Evolutionary conservation across 148 eudicot species (phyloP), one percentile per base, ranked within the genome.

Genomic region (Camellia sinensis): DNA sequence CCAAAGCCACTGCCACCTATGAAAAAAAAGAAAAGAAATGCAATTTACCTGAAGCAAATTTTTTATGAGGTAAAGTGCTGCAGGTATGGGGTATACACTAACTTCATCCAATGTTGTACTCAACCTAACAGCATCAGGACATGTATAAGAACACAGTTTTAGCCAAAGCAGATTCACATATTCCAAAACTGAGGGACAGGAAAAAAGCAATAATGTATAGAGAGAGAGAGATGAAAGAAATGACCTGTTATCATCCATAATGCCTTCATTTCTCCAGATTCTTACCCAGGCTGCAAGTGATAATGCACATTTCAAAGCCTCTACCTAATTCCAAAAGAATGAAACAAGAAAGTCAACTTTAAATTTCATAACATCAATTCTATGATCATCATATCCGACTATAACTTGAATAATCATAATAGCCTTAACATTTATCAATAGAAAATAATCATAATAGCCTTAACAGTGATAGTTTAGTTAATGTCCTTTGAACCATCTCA

Each of bases 41-140:
- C 40, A 50, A 79, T 89, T 48, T 81, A 88, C 98, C 92, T 95
- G 98, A 68, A 95, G 91, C 73, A 95, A 80, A 84, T 95, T 95
- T 89, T 95, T 95, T 71, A 95, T 71, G 19, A 95, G 96, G 86
- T 95, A 95, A 80, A 95, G 95, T 46, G 87, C 87, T 50, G 98
- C 98, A 69, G 98, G 98, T 82, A 95, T 91, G 64, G 98, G 98
- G 86, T 92, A 95, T 66, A 95, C 97, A 77, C 81, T 92, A 75
- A 95, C 91, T 95, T 95, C 98, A 80, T 91, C 93, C 71, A 87
- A 64, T 68, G 98, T 89, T 46, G 98, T 95, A 80, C 89, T 91
- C 87, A 95, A 89, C 91, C 98, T 95, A 75, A 69, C 41, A 79
- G 63, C 40, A 60, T 53, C 14, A 77, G 48, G 48, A 70, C 40